Percentiles rank a stretch among this genome's conserved stretches.
Evolutionary conservation across 176 grass and related monocot genomes (phyloP).

Genomic region (Triticum turgidum): DNA sequence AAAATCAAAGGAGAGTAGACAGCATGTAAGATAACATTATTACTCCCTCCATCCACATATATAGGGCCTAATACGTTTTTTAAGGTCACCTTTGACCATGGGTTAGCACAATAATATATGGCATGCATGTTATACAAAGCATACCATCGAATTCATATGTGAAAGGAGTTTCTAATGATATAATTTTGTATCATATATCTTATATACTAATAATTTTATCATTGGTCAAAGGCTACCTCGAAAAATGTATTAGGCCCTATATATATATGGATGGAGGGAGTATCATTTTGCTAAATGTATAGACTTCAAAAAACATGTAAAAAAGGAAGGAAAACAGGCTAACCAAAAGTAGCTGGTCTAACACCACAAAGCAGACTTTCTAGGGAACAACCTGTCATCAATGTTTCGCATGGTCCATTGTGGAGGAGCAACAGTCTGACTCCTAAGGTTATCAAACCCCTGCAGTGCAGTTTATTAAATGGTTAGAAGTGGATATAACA

Average conservation of each 20-base stretch:
- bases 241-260: too few relatives aligned
- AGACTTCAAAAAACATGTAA: background rate
- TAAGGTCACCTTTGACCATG: too few relatives aligned
- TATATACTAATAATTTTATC: too few relatives aligned
- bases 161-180: too few relatives aligned
- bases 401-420: slow-evolving; percentile 99
- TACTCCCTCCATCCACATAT: too few relatives aligned
- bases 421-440: slow-evolving; percentile 91
- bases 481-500: slow-evolving; percentile 30
- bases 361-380: slow-evolving; percentile 39
- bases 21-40: background rate
- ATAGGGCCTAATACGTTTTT: too few relatives aligned
- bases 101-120: too few relatives aligned
- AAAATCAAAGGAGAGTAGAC: background rate
- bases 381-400: slow-evolving; percentile 86
- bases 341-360: slow-evolving; percentile 26
- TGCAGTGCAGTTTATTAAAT: slow-evolving; percentile 33
- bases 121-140: too few relatives aligned
- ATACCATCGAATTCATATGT: too few relatives aligned
- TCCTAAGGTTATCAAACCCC: slow-evolving; percentile 98
- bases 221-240: too few relatives aligned
- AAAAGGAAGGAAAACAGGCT: slow-evolving; percentile 24
- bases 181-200: too few relatives aligned
- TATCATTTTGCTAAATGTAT: background rate
- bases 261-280: too few relatives aligned